Percentiles rank a stretch among this genome's conserved stretches.
Conservation (phyloP, 1,284 basidiomycete species). For the Ceratobasidium sp. region DNA sequence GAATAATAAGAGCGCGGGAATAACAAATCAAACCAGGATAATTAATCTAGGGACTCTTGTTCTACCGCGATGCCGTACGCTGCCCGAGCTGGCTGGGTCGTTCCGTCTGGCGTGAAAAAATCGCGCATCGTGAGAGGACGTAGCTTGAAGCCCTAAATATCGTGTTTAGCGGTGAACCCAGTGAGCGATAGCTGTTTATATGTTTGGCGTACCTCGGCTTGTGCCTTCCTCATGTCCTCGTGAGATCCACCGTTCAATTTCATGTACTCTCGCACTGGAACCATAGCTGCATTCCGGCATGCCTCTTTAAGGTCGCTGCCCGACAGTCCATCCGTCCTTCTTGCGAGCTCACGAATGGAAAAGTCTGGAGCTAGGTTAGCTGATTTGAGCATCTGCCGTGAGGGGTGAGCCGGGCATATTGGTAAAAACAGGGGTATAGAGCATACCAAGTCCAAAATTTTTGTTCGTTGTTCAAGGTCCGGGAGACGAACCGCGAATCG, state of each 20-base stretch:
- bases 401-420: not conserved
- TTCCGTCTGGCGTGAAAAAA: constrained; percentile 68
- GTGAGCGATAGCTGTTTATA: no score
- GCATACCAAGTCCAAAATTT: constrained; percentile 85
- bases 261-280: constrained; percentile 88
- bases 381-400: constrained; percentile 78
- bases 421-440: constrained; percentile 7
- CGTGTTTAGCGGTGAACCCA: not conserved
- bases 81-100: constrained; percentile 33
- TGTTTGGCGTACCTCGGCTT: constrained; percentile 51
- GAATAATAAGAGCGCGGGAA: not conserved
- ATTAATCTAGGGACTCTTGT: constrained; percentile 27
- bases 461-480: constrained; percentile 78
- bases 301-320: constrained; percentile 94
- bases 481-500: constrained; percentile 92
- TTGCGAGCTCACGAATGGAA: constrained; percentile 70
- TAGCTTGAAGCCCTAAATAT: constrained; percentile 71
- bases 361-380: constrained; percentile 73
- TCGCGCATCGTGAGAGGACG: constrained; percentile 73
- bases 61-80: constrained; percentile 29
- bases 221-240: constrained; percentile 53
- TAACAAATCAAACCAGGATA: constrained; percentile 16
- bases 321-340: constrained; percentile 77
- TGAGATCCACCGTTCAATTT: constrained; percentile 60
- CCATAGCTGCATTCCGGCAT: constrained; percentile 93